phyloP scores from a whole-genome alignment of 208 protist genomes.

The Crithidia fasciculata region DNA sequence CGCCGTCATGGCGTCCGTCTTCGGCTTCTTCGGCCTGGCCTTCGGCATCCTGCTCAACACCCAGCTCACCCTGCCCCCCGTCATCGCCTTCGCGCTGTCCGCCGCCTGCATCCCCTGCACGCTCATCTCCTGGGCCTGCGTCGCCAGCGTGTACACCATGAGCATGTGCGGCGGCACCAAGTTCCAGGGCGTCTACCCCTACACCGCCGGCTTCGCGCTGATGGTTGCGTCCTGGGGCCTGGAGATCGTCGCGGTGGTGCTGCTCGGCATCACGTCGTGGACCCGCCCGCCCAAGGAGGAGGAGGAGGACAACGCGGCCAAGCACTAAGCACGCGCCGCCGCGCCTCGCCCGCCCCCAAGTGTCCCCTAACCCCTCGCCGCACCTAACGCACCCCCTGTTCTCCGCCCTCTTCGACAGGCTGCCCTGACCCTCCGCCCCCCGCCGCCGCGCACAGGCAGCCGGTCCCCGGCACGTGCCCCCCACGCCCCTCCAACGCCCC shows the following conservation, averaged over 20 bases:
- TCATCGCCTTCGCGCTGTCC: conserved; percentile 36
- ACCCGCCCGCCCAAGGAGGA: conserved; percentile 30
- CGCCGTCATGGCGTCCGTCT: conserved; percentile 39
- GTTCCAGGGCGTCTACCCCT: conserved; percentile 25
- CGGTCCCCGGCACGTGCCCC: not conserved
- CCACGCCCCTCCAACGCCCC: conserved; percentile 20
- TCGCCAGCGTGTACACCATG: conserved; percentile 44
- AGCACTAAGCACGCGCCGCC: conserved; percentile 10
- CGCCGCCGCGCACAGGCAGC: too few relatives aligned
- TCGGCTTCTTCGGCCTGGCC: conserved; percentile 40
- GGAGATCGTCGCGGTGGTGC: conserved; percentile 35
- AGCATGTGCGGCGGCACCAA: conserved; percentile 34
- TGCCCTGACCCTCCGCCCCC: too few relatives aligned
- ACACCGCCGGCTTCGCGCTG: conserved; percentile 52
- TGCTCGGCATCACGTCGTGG: conserved; percentile 31
- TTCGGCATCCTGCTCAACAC: conserved; percentile 39
- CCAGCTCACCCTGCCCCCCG: conserved; percentile 16
- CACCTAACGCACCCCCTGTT: too few relatives aligned
- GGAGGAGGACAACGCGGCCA: conserved; percentile 25
- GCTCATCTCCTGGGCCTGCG: conserved; percentile 53
- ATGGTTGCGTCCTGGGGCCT: conserved; percentile 48
- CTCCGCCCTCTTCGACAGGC: too few relatives aligned
- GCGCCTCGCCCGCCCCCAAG: too few relatives aligned
- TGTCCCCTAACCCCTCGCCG: too few relatives aligned
- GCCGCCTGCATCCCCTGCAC: conserved; percentile 39